Evolutionary conservation across 2,329 filamentous ascomycete genomes (phyloP).

Genomic region (Lachnellula suecica): DNA sequence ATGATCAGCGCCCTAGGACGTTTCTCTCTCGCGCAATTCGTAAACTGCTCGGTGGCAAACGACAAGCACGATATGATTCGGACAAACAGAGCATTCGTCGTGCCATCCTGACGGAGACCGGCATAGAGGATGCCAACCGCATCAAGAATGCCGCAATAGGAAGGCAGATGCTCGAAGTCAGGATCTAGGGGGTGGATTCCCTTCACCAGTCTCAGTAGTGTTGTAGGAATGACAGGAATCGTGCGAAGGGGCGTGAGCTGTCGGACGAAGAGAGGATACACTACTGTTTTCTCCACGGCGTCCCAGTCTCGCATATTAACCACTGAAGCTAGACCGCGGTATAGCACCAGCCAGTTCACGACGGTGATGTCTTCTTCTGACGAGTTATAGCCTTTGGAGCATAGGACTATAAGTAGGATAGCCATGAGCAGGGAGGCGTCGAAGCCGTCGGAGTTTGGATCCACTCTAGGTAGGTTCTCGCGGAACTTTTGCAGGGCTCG

Average conservation of each 20-base stretch:
- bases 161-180: constrained; percentile 23
- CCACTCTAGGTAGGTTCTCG: constrained; percentile 16
- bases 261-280: constrained; percentile 26
- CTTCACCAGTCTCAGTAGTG: constrained; percentile 25
- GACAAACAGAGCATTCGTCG: constrained; percentile 18
- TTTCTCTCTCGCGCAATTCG: constrained; percentile 9
- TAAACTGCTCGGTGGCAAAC: constrained; percentile 17
- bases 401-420: constrained; percentile 26
- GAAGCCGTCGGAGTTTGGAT: constrained; percentile 16
- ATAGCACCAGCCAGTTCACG: constrained; percentile 27
- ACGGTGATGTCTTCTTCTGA: constrained; percentile 22
- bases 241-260: constrained; percentile 16
- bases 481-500: constrained; percentile 26
- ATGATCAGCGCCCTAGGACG: constrained; percentile 21
- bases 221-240: constrained; percentile 21
- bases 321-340: constrained; percentile 20
- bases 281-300: constrained; percentile 3
- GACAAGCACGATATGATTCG: constrained; percentile 27
- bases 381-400: constrained; percentile 15
- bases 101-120: constrained; percentile 25
- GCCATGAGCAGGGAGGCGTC: constrained; percentile 28
- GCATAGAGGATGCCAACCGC: constrained; percentile 27
- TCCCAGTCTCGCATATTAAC: constrained; percentile 12
- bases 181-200: constrained; percentile 22
- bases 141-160: constrained; percentile 27